These are phyloP conservation scores for Neonectria ditissima DNA, from an alignment of 2,329 filamentous ascomycete species.

Conservation along the genomic window DNA sequence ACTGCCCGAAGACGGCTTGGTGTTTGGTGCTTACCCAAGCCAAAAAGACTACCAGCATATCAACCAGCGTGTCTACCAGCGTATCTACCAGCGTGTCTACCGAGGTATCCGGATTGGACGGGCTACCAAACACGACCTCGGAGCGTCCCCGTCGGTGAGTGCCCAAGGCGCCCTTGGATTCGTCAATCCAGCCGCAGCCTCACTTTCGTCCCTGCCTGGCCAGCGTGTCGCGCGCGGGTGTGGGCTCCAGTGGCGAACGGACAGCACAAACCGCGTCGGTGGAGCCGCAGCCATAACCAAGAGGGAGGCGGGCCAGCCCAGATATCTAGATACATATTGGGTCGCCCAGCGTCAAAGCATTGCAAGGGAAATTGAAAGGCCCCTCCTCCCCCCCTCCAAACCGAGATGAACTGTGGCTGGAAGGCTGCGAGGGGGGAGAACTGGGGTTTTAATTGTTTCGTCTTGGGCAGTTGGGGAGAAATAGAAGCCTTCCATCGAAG, in stretches of 20 bases:
- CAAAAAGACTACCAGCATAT: too few relatives aligned
- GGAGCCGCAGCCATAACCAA: not conserved
- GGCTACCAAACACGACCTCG: not conserved
- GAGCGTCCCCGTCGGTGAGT: not conserved
- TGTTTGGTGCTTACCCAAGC: not conserved
- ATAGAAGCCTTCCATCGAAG: not conserved
- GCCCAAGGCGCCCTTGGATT: not conserved
- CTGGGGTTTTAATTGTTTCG: not conserved
- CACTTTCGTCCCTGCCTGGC: not conserved
- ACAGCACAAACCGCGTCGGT: conserved; percentile 2
- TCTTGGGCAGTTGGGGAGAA: not conserved
- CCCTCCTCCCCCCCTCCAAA: not conserved
- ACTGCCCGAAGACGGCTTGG: not conserved
- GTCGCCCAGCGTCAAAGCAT: not conserved
- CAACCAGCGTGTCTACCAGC: too few relatives aligned
- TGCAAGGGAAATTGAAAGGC: conserved; percentile 1
- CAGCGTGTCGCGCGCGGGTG: conserved; percentile 1
- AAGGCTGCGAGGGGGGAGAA: conserved; percentile 2
- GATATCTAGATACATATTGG: too few relatives aligned
- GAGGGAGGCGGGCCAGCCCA: conserved; percentile 7
- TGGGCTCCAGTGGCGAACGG: not conserved
- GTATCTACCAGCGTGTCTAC: too few relatives aligned
- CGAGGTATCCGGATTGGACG: not conserved
- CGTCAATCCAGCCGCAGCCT: conserved; percentile 8
- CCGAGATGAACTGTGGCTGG: conserved; percentile 5